Base-by-base conservation (phyloP, 2,329 filamentous ascomycete species). In the Botryotinia convoluta region DNA sequence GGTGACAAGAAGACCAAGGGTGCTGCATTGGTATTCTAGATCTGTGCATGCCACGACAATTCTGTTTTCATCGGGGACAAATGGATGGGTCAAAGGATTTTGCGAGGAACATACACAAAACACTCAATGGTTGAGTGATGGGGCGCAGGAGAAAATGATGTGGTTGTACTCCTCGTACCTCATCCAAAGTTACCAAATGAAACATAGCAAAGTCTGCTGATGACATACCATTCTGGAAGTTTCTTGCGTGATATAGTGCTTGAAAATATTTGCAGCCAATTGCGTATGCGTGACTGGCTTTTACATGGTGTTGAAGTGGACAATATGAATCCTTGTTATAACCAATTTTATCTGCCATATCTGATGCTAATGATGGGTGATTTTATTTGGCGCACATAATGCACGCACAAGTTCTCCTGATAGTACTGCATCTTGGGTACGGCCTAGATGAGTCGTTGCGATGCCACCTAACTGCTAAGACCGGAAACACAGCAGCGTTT, bases 1-100 rank as follows among this genome's bases (percentile, higher is more conserved):
- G 96, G 96, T 91, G 96, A 99, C 92, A 99, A 99, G 95, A 99
- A 99, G 94, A 99, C 96, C 83, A 99, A 99, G 94, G 96, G 96
- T 92, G 96, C 96, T 83, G 96, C 96, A 87, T 91, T 99, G 84
- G 96, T 99, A 83, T 99, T 99, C 91, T 99, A 97, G 92, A 87
- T 89, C 86, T 76, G 76, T 73, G 44, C 44, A 73, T 75, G 74
- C 77, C 68, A 72, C 59, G 70, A 37, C 70, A 26, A 60, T 72
- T 68, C 74, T 76, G 75, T 72, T 75, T 75, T 75, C 74, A 78
- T 77, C 72, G 75, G 77, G 78, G 71, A 69, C 74, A 75, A 77
- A 75, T 76, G 77, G 76, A 78, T 77, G 72, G 72, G 62, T 68
- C 62, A 48, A 72, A n/a, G 70, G 70, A 72, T 72, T 72, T 68